A percentile compares a stretch with the other conserved stretches of the same genome.
Conservation (phyloP, 2,329 filamentous ascomycete genomes). For the Ophiocordyceps polyrhachis-furcata region DNA sequence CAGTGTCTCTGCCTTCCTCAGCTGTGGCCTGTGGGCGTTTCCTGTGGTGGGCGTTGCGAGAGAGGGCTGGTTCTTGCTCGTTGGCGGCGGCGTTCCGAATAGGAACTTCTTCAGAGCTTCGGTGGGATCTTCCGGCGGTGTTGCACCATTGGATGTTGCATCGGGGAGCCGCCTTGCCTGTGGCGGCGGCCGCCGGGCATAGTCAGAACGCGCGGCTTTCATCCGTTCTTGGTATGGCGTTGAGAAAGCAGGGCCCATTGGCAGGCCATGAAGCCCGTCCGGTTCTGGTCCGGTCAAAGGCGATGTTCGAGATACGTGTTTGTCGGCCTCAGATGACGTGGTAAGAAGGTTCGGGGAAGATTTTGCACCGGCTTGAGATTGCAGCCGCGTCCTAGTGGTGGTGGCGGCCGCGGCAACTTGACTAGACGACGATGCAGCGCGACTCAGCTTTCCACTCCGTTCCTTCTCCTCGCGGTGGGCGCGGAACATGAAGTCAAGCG, state of each 20-base stretch:
- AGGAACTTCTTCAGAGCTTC: conserved; percentile 40
- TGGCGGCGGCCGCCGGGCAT: conserved; percentile 5
- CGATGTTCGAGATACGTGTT: conserved; percentile 7
- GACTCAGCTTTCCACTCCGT: conserved; percentile 36
- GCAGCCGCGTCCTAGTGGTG: conserved; percentile 32
- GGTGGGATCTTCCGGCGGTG: conserved; percentile 12
- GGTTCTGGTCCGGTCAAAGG: conserved; percentile 30
- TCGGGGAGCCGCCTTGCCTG: conserved; percentile 5
- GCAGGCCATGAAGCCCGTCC: conserved; percentile 34
- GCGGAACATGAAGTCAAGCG: conserved; percentile 78
- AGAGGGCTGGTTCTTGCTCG: conserved; percentile 1
- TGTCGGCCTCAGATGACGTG: conserved; percentile 7
- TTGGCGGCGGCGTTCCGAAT: conserved; percentile 18
- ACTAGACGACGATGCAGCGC: conserved; percentile 12
- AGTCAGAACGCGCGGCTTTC: conserved; percentile 26
- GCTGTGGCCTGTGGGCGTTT: background rate
- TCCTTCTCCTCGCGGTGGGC: conserved; percentile 67
- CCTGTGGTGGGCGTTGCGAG: background rate
- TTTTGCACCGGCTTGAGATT: conserved; percentile 14
- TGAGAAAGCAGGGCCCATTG: conserved; percentile 48
- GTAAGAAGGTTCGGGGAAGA: conserved; percentile 7
- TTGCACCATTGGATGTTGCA: conserved; percentile 1
- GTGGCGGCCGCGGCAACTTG: background rate
- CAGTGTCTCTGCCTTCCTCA: conserved; percentile 1
- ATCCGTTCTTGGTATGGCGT: conserved; percentile 46